Conservation (phyloP, 2,329 filamentous ascomycete species). For the Sarocladium brachiariae region DNA sequence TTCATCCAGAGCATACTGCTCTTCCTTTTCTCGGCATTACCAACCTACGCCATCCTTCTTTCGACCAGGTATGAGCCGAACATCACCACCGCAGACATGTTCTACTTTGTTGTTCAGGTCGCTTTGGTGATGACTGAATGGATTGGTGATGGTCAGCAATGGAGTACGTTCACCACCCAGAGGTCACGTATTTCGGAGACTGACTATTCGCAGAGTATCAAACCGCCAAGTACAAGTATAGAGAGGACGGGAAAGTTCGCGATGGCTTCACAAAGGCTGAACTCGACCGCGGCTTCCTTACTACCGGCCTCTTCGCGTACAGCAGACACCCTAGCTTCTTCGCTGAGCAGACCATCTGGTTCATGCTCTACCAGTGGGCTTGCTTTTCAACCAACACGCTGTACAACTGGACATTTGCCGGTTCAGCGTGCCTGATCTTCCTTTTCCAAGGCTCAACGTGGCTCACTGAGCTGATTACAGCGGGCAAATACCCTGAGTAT, state of each 20-base stretch:
- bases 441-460: slow-evolving; percentile 87
- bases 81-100: slow-evolving; percentile 37
- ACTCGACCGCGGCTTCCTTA: slow-evolving; percentile 83
- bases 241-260: slow-evolving; percentile 64
- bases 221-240: slow-evolving; percentile 69
- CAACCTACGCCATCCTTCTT: slow-evolving; percentile 78
- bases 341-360: slow-evolving; percentile 87
- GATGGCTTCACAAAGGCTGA: slow-evolving; percentile 60
- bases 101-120: slow-evolving; percentile 40
- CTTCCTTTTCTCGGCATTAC: slow-evolving; percentile 64
- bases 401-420: slow-evolving; percentile 73
- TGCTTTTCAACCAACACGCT: slow-evolving; percentile 64
- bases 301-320: slow-evolving; percentile 77
- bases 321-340: slow-evolving; percentile 93
- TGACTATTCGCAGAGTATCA: slow-evolving; percentile 58
- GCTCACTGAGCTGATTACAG: slow-evolving; percentile 77
- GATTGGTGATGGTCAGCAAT: slow-evolving; percentile 89
- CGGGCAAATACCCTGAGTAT: slow-evolving; percentile 84
- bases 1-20: slow-evolving; percentile 77
- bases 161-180: slow-evolving; percentile 47
- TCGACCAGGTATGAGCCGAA: slow-evolving; percentile 54
- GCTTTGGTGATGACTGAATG: slow-evolving; percentile 59
- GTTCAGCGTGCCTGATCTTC: slow-evolving; percentile 61
- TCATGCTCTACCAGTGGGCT: slow-evolving; percentile 81
- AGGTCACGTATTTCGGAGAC: background rate